phyloP scores from a whole-genome alignment of 2,329 filamentous ascomycete species.

The Coniochaeta sp. region DNA sequence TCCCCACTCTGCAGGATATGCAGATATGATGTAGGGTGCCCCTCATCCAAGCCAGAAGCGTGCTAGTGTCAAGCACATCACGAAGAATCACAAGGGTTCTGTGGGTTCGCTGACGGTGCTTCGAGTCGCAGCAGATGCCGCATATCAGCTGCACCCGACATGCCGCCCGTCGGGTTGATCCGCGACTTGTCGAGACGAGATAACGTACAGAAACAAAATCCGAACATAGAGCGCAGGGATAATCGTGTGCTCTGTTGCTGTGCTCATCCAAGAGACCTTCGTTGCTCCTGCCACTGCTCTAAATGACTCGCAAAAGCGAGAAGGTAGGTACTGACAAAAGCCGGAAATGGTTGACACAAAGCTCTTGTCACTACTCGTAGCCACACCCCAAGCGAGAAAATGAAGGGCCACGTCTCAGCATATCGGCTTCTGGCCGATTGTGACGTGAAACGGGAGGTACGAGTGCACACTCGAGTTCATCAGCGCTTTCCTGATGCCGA shows the following conservation, averaged over 20 bases:
- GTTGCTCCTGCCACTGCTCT: neutral
- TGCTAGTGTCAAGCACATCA: neutral
- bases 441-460: constrained; percentile 5
- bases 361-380: too few relatives aligned
- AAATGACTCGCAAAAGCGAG: neutral
- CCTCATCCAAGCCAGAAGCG: constrained; percentile 3
- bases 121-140: neutral
- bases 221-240: neutral
- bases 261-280: neutral
- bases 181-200: too few relatives aligned
- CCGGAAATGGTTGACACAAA: neutral
- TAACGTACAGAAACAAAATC: too few relatives aligned
- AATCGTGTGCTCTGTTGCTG: neutral
- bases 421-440: neutral
- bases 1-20: neutral
- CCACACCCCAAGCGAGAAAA: neutral
- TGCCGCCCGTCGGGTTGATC: neutral
- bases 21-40: neutral
- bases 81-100: neutral
- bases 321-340: neutral
- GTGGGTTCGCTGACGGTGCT: neutral
- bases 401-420: neutral
- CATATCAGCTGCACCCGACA: neutral
- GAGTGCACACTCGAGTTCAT: constrained; percentile 10
- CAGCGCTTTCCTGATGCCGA: constrained; percentile 19